Evolutionary conservation across 164 flowering plant genomes (phyloP).

Genomic region (Hamamelis virginiana): DNA sequence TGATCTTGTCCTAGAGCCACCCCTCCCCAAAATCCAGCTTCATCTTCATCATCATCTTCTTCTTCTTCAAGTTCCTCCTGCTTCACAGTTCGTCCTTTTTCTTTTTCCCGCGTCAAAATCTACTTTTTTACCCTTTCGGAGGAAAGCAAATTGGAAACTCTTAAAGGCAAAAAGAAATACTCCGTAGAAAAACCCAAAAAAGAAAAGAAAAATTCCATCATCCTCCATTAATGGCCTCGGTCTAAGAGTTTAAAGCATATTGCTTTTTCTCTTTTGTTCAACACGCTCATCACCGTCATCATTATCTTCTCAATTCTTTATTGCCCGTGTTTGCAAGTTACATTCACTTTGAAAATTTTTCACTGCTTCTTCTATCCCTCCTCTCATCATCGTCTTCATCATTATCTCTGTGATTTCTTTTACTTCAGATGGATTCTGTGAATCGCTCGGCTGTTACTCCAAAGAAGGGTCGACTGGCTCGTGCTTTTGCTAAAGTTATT

Average conservation of each 20-base stretch:
- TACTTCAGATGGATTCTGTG: constrained; percentile 60
- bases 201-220: not conserved
- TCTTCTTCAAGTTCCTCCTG: not conserved
- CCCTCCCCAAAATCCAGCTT: not conserved
- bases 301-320: constrained; percentile 5
- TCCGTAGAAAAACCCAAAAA: not conserved
- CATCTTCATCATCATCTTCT: not conserved
- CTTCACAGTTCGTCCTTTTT: not conserved
- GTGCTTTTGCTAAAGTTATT: constrained; percentile 65
- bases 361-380: not conserved
- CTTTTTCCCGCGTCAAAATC: constrained; percentile 23
- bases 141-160: constrained; percentile 18
- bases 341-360: not conserved
- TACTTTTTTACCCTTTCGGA: constrained; percentile 3
- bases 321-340: not conserved
- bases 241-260: constrained; percentile 30
- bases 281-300: constrained; percentile 16
- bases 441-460: constrained; percentile 32
- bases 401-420: not conserved
- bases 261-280: constrained; percentile 24
- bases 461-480: constrained; percentile 44
- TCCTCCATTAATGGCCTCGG: constrained; percentile 30
- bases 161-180: constrained; percentile 17
- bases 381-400: constrained; percentile 7
- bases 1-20: constrained; percentile 2